Conservation (phyloP, 306 rosid genomes). For the Vicia faba region DNA sequence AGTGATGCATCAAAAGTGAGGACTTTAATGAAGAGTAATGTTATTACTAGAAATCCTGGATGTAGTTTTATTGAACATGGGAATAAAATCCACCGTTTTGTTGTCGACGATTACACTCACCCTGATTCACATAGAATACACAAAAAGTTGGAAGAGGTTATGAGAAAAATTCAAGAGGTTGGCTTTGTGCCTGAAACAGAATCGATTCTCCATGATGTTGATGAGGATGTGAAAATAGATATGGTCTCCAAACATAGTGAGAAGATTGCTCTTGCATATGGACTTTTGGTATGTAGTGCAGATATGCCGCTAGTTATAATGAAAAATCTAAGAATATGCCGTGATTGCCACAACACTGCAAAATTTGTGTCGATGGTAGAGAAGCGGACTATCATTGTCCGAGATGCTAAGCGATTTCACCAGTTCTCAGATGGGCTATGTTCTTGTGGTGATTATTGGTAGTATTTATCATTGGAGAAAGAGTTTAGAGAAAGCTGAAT, state of each 20-base stretch:
- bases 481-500: background rate
- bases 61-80: conserved; percentile 66
- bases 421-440: conserved; percentile 62
- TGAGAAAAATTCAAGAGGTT: conserved; percentile 50
- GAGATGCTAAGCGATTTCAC: conserved; percentile 83
- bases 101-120: conserved; percentile 66
- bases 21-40: conserved; percentile 64
- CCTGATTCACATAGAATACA: conserved; percentile 62
- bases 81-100: conserved; percentile 58
- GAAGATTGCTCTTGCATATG: conserved; percentile 84
- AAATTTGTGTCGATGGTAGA: conserved; percentile 61
- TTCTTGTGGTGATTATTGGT: conserved; percentile 80
- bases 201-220: conserved; percentile 66
- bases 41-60: conserved; percentile 54
- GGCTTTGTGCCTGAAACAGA: conserved; percentile 69
- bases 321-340: conserved; percentile 74
- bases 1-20: conserved; percentile 65
- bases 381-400: conserved; percentile 57
- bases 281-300: conserved; percentile 55
- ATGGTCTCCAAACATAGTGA: conserved; percentile 76
- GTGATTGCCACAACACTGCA: conserved; percentile 69
- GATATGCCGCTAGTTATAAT: conserved; percentile 54
- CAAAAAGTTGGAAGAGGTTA: conserved; percentile 58
- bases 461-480: background rate
- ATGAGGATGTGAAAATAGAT: conserved; percentile 61